Base-by-base conservation (phyloP, 1,139 yeast species). In the Hyphopichia wangnamkhiaoensis region DNA sequence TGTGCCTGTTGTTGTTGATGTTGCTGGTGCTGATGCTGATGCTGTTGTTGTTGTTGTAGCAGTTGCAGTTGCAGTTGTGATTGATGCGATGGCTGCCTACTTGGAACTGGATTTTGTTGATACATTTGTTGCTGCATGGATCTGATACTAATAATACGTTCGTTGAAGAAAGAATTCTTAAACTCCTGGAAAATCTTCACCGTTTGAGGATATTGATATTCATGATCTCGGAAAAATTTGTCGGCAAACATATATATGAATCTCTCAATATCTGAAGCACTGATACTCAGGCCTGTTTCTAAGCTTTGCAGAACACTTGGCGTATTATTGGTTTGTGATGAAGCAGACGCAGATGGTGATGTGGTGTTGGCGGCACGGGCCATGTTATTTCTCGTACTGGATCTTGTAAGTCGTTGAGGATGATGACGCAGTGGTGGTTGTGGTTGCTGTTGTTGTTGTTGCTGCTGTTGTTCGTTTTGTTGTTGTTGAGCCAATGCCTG, bases 201-300 rank as follows among this genome's bases (percentile, higher is more conserved):
- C 2, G 81, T 74, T 49, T 75, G 74, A 1, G 76, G 75, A 45
- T 75, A 78, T 31, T 71, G 74, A 44, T 54, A 62, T 41, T 68
- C 71, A 50, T 69, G 68, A 36, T 69, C 69, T 38, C 60, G 65
- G 54, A 76, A 76, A 45, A 75, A 76, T 25, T 66, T 52, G 46
- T 74, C 80, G 2, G 77, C 79, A 56, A 71, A 71, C 54, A 71
- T 65, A 48, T 68, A 73, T 31, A 76, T 63, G 38, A 76, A 73
- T 36, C 72, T 56, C 47, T 76, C 80, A 39, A 76, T 71, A 45
- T 74, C 80, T 7, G 63, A 53, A 3, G 74, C 68, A 36, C 58
- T 59, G n/a, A 69, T 61, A 17, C 52, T 49, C 40, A 44, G 52
- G 29, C 45, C 43, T 15, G 39, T 34, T 34, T 33, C 35, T 4